A percentile compares a stretch with the other conserved stretches of the same genome.
Evolutionary conservation across 129 eudicot species (phyloP).

Genomic region (Pulicaria dysenterica): DNA sequence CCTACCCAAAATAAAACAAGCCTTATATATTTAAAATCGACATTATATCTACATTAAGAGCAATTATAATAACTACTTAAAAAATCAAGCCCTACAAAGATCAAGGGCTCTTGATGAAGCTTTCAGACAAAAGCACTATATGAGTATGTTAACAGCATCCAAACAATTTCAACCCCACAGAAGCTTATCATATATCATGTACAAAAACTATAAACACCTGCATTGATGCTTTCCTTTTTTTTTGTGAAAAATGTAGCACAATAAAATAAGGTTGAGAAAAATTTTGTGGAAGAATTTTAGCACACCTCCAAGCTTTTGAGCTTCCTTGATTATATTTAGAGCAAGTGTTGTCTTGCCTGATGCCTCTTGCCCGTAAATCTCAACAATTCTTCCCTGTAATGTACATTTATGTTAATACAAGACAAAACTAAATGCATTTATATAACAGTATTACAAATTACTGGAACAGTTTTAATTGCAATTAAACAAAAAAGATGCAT

Average conservation of each 20-base stretch:
- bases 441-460: not conserved
- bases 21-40: not conserved
- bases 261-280: not conserved
- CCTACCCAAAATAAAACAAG: constrained; percentile 49
- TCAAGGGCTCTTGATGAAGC: not conserved
- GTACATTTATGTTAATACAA: constrained; percentile 16
- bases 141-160: not conserved
- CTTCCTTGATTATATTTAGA: constrained; percentile 85
- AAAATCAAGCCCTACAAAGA: not conserved
- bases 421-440: not conserved
- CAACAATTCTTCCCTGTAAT: constrained; percentile 93
- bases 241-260: not conserved
- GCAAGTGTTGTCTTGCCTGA: constrained; percentile 99
- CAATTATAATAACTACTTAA: not conserved
- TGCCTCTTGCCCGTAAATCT: constrained; percentile 89
- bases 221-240: no score
- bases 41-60: not conserved
- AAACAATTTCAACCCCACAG: not conserved
- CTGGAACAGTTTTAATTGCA: not conserved
- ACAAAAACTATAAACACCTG: not conserved
- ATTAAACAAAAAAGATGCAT: not conserved
- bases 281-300: constrained; percentile 4
- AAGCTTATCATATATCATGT: not conserved
- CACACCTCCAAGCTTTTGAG: constrained; percentile 98
- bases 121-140: not conserved